These are phyloP conservation scores for Chenopodium album DNA, from an alignment of 148 eudicot genomes.

Conservation along the genomic window DNA sequence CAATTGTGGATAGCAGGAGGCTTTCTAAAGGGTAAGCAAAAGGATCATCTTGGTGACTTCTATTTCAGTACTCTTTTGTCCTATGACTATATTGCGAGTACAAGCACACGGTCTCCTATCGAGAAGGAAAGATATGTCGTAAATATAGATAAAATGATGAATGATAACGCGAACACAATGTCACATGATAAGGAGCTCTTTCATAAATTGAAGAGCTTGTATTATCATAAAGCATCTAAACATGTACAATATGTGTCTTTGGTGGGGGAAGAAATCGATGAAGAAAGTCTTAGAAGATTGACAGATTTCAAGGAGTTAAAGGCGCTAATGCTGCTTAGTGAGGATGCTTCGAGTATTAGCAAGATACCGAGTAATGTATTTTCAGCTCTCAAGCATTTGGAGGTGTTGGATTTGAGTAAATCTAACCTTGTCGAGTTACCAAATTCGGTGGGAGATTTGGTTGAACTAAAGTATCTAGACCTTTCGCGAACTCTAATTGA, in stretches of 20 bases:
- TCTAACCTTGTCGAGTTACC: slow-evolving; percentile 6
- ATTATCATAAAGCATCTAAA: neutral
- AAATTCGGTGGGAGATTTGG: slow-evolving; percentile 3
- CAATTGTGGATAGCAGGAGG: slow-evolving; percentile 6
- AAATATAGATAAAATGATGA: neutral
- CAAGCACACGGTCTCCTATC: neutral
- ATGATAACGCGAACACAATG: neutral
- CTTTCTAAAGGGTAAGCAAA: slow-evolving; percentile 7
- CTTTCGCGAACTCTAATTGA: slow-evolving; percentile 8
- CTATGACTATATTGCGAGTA: neutral
- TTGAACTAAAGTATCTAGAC: neutral
- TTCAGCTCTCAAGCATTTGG: slow-evolving; percentile 8
- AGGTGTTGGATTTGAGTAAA: slow-evolving; percentile 18
- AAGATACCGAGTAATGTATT: neutral
- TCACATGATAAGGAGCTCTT: neutral
- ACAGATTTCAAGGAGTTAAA: slow-evolving; percentile 7
- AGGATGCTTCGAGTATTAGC: neutral
- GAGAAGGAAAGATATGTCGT: neutral
- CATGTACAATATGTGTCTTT: neutral
- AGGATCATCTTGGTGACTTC: neutral
- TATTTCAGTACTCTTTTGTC: neutral
- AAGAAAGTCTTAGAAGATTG: neutral
- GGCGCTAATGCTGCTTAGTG: slow-evolving; percentile 5
- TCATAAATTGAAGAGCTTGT: neutral
- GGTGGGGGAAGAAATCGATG: slow-evolving; percentile 7